Evolutionary conservation across 768 basidiomycete species (phyloP).

Genomic region (Austroboletus festivus): DNA sequence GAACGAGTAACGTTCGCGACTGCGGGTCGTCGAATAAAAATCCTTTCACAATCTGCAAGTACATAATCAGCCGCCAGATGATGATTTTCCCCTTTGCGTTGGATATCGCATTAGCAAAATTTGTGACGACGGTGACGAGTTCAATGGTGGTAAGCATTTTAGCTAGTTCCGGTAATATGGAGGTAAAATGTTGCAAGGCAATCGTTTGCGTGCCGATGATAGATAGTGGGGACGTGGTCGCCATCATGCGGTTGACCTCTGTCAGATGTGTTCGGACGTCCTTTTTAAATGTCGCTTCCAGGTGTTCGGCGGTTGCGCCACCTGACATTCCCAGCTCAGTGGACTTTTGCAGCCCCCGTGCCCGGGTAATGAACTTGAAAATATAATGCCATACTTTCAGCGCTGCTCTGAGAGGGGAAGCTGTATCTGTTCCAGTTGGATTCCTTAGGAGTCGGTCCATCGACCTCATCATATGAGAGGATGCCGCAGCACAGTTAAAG

Average conservation of each 20-base stretch:
- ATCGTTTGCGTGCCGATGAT: slow-evolving; percentile 96
- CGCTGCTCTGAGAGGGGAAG: slow-evolving; percentile 78
- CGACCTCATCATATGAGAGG: slow-evolving; percentile 80
- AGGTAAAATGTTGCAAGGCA: slow-evolving; percentile 89
- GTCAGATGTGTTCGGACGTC: slow-evolving; percentile 74
- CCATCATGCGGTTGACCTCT: slow-evolving; percentile 90
- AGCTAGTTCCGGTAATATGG: slow-evolving; percentile 83
- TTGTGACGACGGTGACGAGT: slow-evolving; percentile 81
- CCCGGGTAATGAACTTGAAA: slow-evolving; percentile 91
- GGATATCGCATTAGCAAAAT: slow-evolving; percentile 81
- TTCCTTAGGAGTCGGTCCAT: slow-evolving; percentile 80
- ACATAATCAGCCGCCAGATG: slow-evolving; percentile 92
- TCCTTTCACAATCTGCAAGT: slow-evolving; percentile 85
- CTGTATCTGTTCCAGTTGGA: slow-evolving; percentile 69
- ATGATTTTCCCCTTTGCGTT: slow-evolving; percentile 81
- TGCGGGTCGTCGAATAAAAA: slow-evolving; percentile 83
- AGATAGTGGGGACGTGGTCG: slow-evolving; percentile 67
- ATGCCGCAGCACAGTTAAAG: slow-evolving; percentile 76
- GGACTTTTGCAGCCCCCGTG: slow-evolving; percentile 81
- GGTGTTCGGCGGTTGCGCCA: slow-evolving; percentile 80
- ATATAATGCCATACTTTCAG: slow-evolving; percentile 97
- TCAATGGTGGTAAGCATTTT: slow-evolving; percentile 80
- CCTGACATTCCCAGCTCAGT: slow-evolving; percentile 77
- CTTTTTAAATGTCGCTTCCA: slow-evolving; percentile 80
- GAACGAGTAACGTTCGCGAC: slow-evolving; percentile 76